Base-by-base conservation (phyloP, 2,329 filamentous ascomycete genomes). In the Chaetomium sp. region DNA sequence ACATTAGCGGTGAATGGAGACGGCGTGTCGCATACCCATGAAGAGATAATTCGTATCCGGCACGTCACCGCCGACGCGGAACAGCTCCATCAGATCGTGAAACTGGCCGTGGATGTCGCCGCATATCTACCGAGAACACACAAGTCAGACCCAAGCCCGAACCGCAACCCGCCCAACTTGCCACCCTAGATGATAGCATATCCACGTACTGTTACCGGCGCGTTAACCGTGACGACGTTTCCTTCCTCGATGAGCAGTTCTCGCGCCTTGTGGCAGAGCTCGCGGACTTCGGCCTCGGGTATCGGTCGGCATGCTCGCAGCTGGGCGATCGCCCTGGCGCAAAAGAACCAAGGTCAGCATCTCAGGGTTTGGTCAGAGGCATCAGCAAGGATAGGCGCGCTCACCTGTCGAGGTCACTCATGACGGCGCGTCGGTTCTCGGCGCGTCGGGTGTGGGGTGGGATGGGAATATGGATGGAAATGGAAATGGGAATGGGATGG, bases 51-150 rank as follows among this genome's bases (percentile, higher is more conserved):
- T 97, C 35, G 93, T 97, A 74, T 97, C 94, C 49, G 93, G 93
- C 4, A 96, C 92, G 76, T 97, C 92, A 68, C 93, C 93, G 67
- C 93, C 93, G 4, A 97, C 93, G 60, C 93, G 87, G 76, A 97
- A 97, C 6, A 97, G 86, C 78, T 97, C 94, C 94, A 97, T 97
- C 72, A 97, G 79, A 75, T 97, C 93, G 74, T 97, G 93, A 75
- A 97, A 97, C 77, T 97, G 93, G 70, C 93, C 93, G 75, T 98
- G 94, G 64, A 98, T 97, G 75, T 97, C 94, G 72, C 94, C 94
- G 75, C 94, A 97, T 85, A 97, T 96, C 87, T 91, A 64, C 21
- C 19, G 9, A 38, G 31, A 13, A 25, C 49, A 25, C 57, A 10
- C 31, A 64, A 33, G 31, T 55, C 19, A 62, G 47, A 8, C 12